Conservation (phyloP, 768 basidiomycete species). For the Filobasidium wieringae region DNA sequence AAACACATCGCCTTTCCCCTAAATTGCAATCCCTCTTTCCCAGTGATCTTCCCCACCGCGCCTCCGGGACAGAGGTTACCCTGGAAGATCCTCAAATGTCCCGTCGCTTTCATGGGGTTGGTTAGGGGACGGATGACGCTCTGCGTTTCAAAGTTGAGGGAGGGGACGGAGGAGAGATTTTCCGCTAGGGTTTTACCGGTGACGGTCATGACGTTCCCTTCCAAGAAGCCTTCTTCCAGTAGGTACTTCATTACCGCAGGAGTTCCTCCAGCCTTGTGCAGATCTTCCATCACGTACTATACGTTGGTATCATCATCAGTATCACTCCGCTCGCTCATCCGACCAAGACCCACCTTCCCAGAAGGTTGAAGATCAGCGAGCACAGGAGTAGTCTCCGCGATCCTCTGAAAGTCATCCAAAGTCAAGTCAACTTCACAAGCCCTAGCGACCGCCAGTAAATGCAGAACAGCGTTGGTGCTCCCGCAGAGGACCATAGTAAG, state of each 20-base stretch:
- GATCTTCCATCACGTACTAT: constrained; percentile 73
- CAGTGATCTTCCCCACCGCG: constrained; percentile 92
- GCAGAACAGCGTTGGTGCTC: constrained; percentile 47
- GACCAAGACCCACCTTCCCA: constrained; percentile 2
- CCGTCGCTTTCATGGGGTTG: constrained; percentile 76
- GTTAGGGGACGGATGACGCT: constrained; percentile 77
- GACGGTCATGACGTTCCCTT: constrained; percentile 53
- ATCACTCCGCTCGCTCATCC: constrained; percentile 13
- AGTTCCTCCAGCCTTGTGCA: constrained; percentile 73
- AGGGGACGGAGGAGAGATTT: constrained; percentile 65
- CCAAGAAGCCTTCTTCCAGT: constrained; percentile 16
- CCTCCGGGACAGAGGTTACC: constrained; percentile 90
- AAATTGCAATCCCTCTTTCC: constrained; percentile 82
- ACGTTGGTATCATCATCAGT: constrained; percentile 55
- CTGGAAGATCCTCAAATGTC: constrained; percentile 84
- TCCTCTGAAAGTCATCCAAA: constrained; percentile 75
- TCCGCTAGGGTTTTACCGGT: constrained; percentile 82
- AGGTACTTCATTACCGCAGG: constrained; percentile 43
- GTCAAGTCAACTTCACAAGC: constrained; percentile 61
- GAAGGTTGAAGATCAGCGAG: constrained; percentile 65
- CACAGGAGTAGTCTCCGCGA: constrained; percentile 68
- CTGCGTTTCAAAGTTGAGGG: constrained; percentile 56
- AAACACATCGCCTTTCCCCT: constrained; percentile 21
- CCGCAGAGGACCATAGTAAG: constrained; percentile 69
- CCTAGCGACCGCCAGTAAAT: constrained; percentile 48